A percentile compares a stretch with the other conserved stretches of the same genome.
phyloP scores from a whole-genome alignment of 257 asterid genomes.

The Solanum chilense region DNA sequence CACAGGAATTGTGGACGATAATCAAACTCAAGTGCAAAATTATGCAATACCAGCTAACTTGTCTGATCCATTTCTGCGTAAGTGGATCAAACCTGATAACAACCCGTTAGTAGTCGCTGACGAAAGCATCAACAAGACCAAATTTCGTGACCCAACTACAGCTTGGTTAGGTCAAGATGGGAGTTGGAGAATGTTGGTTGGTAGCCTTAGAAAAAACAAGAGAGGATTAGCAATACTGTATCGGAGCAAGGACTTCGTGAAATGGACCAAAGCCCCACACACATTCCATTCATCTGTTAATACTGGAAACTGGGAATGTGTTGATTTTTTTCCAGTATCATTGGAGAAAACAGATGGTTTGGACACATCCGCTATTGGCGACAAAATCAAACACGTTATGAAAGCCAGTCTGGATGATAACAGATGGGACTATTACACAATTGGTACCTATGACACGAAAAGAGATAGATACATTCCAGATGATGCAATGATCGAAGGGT shows the following conservation, averaged over 20 bases:
- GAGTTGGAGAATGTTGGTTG: conserved; percentile 6
- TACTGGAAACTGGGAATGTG: conserved; percentile 1
- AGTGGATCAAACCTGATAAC: conserved; percentile 17
- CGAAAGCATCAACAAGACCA: background rate
- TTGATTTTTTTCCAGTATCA: conserved; percentile 1
- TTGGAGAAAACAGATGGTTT: background rate
- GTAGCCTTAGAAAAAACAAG: background rate
- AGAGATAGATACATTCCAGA: background rate
- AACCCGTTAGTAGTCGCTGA: conserved; percentile 3
- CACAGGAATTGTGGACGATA: conserved; percentile 1
- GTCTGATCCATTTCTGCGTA: conserved; percentile 2
- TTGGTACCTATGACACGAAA: background rate
- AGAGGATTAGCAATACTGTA: conserved; percentile 8
- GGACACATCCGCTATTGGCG: background rate
- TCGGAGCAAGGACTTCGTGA: conserved; percentile 2
- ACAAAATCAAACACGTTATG: background rate
- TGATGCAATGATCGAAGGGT: background rate
- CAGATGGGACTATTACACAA: background rate
- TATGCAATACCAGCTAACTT: conserved; percentile 11
- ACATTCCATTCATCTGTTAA: background rate
- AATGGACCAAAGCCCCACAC: background rate
- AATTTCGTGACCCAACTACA: conserved; percentile 20
- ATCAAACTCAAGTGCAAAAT: conserved; percentile 10
- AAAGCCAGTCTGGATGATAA: background rate
- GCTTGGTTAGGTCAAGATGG: conserved; percentile 14